phyloP scores from a whole-genome alignment of 441 rosid genomes.

The Jatropha podagrica region DNA sequence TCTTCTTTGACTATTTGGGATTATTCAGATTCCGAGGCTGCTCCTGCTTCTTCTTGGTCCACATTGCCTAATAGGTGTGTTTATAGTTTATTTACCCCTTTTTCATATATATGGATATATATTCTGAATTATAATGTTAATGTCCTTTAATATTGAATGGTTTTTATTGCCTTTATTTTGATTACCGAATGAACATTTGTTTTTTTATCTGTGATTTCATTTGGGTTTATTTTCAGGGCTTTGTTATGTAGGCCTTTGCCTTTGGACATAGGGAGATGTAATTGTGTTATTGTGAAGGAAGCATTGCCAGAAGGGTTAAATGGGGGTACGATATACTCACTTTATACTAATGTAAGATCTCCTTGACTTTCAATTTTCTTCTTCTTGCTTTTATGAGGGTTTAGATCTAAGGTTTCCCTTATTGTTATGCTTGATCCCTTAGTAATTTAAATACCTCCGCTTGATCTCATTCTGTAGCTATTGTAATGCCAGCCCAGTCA shows the following conservation, averaged over 20 bases:
- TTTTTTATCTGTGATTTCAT: conserved; percentile 10
- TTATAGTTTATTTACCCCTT: neutral
- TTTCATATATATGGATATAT: neutral
- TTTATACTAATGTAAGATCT: conserved; percentile 73
- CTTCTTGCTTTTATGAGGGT: neutral
- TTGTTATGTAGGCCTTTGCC: conserved; percentile 85
- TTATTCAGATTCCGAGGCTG: conserved; percentile 87
- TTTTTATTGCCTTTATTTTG: neutral
- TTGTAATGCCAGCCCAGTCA: too few species aligned
- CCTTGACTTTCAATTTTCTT: neutral
- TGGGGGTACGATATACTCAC: conserved; percentile 62
- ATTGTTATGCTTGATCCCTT: too few species aligned
- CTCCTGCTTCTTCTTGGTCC: conserved; percentile 97
- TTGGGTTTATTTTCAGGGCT: conserved; percentile 44
- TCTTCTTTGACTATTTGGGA: conserved; percentile 87
- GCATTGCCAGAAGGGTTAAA: conserved; percentile 48
- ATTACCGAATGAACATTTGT: neutral
- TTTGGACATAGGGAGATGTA: conserved; percentile 82
- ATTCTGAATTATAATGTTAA: neutral
- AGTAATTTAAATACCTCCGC: too few species aligned
- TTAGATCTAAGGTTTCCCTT: neutral
- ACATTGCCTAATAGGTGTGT: conserved; percentile 73
- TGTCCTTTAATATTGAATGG: conserved; percentile 1
- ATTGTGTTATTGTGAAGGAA: conserved; percentile 83
- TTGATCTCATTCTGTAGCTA: too few species aligned